phyloP scores from a whole-genome alignment of 2,329 filamentous ascomycete genomes.

The Fonsecaea multimorphosa region DNA sequence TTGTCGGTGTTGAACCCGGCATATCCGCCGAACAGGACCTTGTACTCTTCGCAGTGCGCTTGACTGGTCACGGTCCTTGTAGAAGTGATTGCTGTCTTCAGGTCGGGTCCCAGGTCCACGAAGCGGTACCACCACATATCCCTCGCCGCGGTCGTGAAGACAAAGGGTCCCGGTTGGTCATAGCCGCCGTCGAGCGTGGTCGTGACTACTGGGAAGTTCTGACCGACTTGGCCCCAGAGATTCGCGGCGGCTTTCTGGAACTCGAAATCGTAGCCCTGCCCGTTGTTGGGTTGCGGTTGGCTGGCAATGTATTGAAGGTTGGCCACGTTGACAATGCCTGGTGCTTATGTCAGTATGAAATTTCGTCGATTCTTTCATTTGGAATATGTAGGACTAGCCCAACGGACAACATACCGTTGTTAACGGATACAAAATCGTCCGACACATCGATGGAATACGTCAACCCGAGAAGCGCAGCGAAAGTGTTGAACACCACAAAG shows the following conservation, averaged over 20 bases:
- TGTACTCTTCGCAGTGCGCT: constrained; percentile 25
- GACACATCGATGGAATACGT: constrained; percentile 36
- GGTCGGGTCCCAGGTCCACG: constrained; percentile 16
- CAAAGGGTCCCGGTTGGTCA: constrained; percentile 24
- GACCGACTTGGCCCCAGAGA: constrained; percentile 31
- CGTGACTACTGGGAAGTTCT: constrained; percentile 17
- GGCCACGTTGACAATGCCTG: constrained; percentile 21
- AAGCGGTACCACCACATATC: constrained; percentile 21
- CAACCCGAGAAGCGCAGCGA: constrained; percentile 30
- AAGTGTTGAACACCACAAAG: constrained; percentile 30
- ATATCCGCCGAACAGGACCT: constrained; percentile 22
- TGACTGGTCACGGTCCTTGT: constrained; percentile 20
- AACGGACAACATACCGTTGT: constrained; percentile 18
- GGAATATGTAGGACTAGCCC: too few relatives aligned
- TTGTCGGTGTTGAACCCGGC: constrained; percentile 21
- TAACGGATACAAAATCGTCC: constrained; percentile 4
- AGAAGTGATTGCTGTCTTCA: background rate
- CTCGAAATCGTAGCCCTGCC: background rate
- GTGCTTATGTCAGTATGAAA: background rate
- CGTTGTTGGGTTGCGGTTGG: constrained; percentile 4
- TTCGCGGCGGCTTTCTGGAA: constrained; percentile 29
- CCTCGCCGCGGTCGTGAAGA: constrained; percentile 53
- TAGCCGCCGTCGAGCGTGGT: constrained; percentile 47
- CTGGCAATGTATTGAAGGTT: constrained; percentile 24
- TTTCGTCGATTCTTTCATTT: background rate